A percentile compares a stretch with the other conserved stretches of the same genome.
phyloP scores from a whole-genome alignment of 441 rosid species.

The Adansonia gregorii region DNA sequence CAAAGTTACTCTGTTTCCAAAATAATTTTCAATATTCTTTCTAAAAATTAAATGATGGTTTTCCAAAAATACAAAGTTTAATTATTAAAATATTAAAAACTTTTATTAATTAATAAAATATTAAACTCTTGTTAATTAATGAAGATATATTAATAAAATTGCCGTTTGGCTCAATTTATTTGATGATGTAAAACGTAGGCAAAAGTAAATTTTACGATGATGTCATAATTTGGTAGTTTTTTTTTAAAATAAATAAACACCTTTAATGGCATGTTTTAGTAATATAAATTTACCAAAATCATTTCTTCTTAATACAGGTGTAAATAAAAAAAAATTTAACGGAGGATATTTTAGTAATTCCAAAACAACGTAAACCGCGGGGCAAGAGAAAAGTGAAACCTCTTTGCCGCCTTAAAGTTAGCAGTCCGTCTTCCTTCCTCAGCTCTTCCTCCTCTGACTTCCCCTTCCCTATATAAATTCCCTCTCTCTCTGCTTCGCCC shows the following conservation, averaged over 20 bases:
- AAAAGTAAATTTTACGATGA: no score
- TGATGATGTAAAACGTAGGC: no score
- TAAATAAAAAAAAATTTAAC: background rate
- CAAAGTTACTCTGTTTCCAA: background rate
- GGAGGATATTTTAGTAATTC: background rate
- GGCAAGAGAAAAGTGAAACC: background rate
- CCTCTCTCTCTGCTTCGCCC: background rate
- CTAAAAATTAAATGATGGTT: background rate
- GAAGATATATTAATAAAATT: no score
- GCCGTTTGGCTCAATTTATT: no score
- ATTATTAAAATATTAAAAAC: no score
- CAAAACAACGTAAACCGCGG: background rate
- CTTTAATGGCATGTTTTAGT: no score
- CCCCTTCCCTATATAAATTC: slow-evolving; percentile 14
- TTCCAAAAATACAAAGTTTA: background rate
- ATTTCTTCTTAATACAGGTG: no score
- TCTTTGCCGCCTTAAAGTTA: background rate
- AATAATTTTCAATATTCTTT: background rate
- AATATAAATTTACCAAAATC: no score
- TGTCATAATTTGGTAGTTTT: no score
- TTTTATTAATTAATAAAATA: no score
- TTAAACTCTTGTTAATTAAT: no score
- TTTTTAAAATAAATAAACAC: no score
- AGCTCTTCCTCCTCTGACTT: background rate
- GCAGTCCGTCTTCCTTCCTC: background rate